phyloP scores from a whole-genome alignment of 208 protist species.

The Leishmania turanica region DNA sequence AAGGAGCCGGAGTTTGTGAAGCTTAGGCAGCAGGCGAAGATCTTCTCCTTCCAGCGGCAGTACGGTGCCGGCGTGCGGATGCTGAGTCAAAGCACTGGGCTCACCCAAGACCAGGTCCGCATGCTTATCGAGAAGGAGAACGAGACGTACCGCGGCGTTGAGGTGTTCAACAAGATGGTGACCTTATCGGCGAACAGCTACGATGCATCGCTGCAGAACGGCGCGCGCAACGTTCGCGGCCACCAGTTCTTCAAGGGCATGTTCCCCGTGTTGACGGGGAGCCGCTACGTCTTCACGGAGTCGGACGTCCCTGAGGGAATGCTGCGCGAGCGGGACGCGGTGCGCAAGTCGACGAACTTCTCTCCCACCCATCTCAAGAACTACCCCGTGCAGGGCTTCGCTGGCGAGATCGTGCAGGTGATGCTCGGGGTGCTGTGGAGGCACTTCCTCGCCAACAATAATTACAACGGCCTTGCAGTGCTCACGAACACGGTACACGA shows the following conservation, averaged over 20 bases:
- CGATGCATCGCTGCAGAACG: constrained; percentile 88
- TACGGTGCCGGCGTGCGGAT: constrained; percentile 93
- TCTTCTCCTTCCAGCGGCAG: constrained; percentile 95
- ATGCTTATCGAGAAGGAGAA: constrained; percentile 92
- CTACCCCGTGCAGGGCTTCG: constrained; percentile 94
- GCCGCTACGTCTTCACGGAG: constrained; percentile 91
- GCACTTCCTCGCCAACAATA: constrained; percentile 82
- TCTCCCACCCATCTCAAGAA: constrained; percentile 93
- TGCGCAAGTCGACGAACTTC: constrained; percentile 91
- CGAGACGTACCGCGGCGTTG: constrained; percentile 87
- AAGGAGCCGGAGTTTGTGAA: constrained; percentile 94
- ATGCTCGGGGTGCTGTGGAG: constrained; percentile 93
- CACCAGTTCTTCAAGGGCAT: constrained; percentile 93
- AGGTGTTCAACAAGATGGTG: constrained; percentile 92
- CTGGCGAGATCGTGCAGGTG: constrained; percentile 93
- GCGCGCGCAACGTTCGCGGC: constrained; percentile 80
- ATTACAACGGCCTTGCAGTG: constrained; percentile 91
- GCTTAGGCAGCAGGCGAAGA: constrained; percentile 92
- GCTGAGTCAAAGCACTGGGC: constrained; percentile 91
- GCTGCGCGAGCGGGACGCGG: constrained; percentile 46
- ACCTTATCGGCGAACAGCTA: constrained; percentile 89
- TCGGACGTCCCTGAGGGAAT: constrained; percentile 85
- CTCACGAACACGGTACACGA: constrained; percentile 95
- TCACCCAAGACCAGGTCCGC: constrained; percentile 91
- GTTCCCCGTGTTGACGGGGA: constrained; percentile 91